Conservation (phyloP, 345 rosid species). For the Arabis hirsuta region DNA sequence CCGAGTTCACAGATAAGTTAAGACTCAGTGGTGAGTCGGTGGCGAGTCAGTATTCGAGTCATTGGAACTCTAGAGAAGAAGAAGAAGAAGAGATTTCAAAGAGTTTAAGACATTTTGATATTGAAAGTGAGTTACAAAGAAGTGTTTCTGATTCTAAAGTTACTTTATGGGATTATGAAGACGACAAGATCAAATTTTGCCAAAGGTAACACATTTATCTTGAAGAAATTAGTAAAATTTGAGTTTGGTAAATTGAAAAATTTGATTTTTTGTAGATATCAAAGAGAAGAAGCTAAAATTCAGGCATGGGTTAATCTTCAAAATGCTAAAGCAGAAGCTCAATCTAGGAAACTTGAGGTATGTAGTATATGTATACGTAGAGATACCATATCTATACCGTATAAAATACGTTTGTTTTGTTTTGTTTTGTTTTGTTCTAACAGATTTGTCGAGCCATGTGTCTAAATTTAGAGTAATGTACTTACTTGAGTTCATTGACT, state of each 20-base stretch:
- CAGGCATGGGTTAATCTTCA: constrained; percentile 96
- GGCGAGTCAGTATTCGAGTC: constrained; percentile 40
- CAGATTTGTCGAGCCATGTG: constrained; percentile 67
- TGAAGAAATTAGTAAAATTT: constrained; percentile 13
- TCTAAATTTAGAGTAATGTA: constrained; percentile 29
- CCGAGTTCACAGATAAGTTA: constrained; percentile 69
- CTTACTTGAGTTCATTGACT: constrained; percentile 48
- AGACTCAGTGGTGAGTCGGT: constrained; percentile 66
- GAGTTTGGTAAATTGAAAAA: not conserved
- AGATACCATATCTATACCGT: not conserved
- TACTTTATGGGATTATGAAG: constrained; percentile 75
- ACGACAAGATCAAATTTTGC: constrained; percentile 81
- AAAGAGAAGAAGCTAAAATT: constrained; percentile 92
- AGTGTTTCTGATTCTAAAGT: constrained; percentile 68
- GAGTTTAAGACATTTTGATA: constrained; percentile 81
- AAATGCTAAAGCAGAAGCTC: constrained; percentile 97
- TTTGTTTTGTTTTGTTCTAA: constrained; percentile 9
- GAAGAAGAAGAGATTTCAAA: constrained; percentile 90
- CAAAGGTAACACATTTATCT: constrained; percentile 50
- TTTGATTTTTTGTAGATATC: constrained; percentile 55
- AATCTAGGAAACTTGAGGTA: constrained; percentile 86
- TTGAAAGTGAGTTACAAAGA: constrained; percentile 50
- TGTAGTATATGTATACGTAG: constrained; percentile 14
- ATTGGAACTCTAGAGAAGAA: constrained; percentile 92
- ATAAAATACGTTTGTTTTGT: constrained; percentile 27